phyloP scores from a whole-genome alignment of 2,329 filamentous ascomycete genomes.

The Cylindrodendrum hubeiense region DNA sequence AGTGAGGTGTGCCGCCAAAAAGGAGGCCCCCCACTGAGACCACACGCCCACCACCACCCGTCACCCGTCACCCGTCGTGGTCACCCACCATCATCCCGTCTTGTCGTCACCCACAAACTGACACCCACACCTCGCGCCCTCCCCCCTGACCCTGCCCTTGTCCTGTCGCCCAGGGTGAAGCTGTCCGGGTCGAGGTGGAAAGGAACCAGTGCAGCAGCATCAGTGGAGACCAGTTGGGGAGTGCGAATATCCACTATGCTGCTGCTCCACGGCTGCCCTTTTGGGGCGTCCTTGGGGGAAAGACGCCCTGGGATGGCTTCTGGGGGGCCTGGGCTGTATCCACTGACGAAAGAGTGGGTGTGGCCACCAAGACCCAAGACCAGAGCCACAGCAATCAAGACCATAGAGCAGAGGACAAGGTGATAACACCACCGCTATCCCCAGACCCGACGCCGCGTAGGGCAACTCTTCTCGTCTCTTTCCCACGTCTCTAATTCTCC shows the following conservation, averaged over 20 bases:
- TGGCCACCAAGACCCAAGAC: constrained; percentile 39
- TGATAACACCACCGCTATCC: constrained; percentile 47
- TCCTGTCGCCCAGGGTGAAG: neutral
- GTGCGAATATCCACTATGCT: constrained; percentile 18
- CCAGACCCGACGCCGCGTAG: constrained; percentile 39
- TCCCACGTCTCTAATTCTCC: constrained; percentile 28
- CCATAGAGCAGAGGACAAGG: constrained; percentile 37
- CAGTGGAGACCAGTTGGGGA: constrained; percentile 2
- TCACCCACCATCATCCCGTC: constrained; percentile 28
- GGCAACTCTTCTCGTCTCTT: constrained; percentile 32
- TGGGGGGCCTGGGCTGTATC: constrained; percentile 14
- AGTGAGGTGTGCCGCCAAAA: constrained; percentile 23
- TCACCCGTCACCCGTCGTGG: constrained; percentile 24
- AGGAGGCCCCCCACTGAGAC: constrained; percentile 35
- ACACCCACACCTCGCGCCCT: neutral
- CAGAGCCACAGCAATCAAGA: constrained; percentile 34
- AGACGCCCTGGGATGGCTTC: constrained; percentile 23
- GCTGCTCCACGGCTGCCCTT: constrained; percentile 6
- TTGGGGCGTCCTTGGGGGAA: constrained; percentile 7
- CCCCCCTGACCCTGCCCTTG: constrained; percentile 3
- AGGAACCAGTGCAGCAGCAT: constrained; percentile 21
- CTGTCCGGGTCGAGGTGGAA: constrained; percentile 10
- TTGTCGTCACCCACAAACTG: constrained; percentile 27
- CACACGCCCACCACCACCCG: constrained; percentile 26
- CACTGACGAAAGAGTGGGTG: constrained; percentile 37